Percentiles rank a stretch among this genome's conserved stretches.
These are phyloP conservation scores for Diutina neorugosa DNA, from an alignment of 1,139 yeast species.

Conservation along the genomic window DNA sequence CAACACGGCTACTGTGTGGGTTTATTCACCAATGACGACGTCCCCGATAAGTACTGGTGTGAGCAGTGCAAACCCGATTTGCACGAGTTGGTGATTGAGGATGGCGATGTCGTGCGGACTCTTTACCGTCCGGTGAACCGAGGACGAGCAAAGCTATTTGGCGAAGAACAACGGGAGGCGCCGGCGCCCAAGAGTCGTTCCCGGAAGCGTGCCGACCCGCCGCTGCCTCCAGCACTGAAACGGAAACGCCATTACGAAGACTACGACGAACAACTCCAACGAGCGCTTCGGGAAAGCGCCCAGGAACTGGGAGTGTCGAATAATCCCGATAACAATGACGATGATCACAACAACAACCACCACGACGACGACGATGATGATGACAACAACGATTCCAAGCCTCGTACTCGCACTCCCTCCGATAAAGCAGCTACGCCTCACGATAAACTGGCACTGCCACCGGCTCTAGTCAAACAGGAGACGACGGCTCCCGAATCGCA, in stretches of 20 bases:
- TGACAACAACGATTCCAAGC: neutral
- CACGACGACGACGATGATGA: neutral
- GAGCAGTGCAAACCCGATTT: conserved; percentile 79
- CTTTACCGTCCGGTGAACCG: conserved; percentile 38
- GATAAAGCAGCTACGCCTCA: neutral
- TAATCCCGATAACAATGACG: neutral
- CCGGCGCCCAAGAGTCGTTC: conserved; percentile 7
- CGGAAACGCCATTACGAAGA: conserved; percentile 33
- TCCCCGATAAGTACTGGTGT: conserved; percentile 91
- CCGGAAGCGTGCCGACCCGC: neutral
- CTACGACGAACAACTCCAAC: conserved; percentile 55
- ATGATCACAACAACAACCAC: neutral
- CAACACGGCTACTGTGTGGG: conserved; percentile 97
- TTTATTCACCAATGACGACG: conserved; percentile 53
- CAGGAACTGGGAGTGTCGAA: conserved; percentile 14
- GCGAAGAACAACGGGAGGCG: conserved; percentile 11
- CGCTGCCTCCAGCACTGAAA: conserved; percentile 13
- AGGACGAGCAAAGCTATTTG: conserved; percentile 32
- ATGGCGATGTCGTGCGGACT: conserved; percentile 22
- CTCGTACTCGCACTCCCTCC: neutral
- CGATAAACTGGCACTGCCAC: neutral
- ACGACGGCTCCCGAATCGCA: conserved; percentile 9
- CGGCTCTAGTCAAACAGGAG: conserved; percentile 1
- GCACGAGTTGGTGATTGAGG: conserved; percentile 39
- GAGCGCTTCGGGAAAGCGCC: conserved; percentile 63